Percentiles rank a stretch among this genome's conserved stretches.
These are phyloP conservation scores for Iris macrosiphon DNA, from an alignment of 106 monocot species.

Conservation along the genomic window DNA sequence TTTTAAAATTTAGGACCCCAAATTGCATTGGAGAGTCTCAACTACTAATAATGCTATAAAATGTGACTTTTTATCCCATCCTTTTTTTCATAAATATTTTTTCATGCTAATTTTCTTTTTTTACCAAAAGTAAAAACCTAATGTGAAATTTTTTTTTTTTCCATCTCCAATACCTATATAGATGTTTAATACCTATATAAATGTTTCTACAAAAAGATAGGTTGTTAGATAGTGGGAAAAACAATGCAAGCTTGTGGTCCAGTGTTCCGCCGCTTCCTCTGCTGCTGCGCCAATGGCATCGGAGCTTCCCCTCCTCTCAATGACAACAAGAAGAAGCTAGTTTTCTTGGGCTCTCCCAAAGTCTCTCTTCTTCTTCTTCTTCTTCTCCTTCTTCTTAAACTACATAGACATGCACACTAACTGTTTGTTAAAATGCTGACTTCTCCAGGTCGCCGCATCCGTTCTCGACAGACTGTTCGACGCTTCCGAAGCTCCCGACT, in stretches of 20 bases:
- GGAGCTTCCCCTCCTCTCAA: constrained; percentile 9
- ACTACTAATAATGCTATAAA: too few species aligned
- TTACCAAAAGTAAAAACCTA: too few species aligned
- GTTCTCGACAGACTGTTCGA: constrained; percentile 47
- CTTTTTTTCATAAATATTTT: too few species aligned
- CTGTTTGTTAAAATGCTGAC: neutral
- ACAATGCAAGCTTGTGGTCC: constrained; percentile 1
- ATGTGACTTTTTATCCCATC: too few species aligned
- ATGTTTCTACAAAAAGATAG: too few species aligned
- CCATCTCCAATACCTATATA: too few species aligned
- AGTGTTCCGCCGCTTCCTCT: constrained; percentile 29
- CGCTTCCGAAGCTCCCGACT: constrained; percentile 37
- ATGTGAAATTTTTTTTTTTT: too few species aligned
- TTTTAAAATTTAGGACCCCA: too few species aligned
- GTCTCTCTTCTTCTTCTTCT: constrained; percentile 19
- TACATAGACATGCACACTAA: neutral
- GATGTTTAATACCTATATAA: too few species aligned
- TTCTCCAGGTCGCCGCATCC: constrained; percentile 37
- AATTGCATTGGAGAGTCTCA: too few species aligned
- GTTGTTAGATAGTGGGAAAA: neutral
- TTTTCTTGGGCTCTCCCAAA: constrained; percentile 80
- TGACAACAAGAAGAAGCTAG: constrained; percentile 50
- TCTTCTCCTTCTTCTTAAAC: neutral
- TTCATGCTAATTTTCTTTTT: too few species aligned
- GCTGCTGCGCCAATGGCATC: constrained; percentile 10